These are phyloP conservation scores for Penicillium paradoxum DNA, from an alignment of 495 filamentous ascomycete species.

Conservation along the genomic window DNA sequence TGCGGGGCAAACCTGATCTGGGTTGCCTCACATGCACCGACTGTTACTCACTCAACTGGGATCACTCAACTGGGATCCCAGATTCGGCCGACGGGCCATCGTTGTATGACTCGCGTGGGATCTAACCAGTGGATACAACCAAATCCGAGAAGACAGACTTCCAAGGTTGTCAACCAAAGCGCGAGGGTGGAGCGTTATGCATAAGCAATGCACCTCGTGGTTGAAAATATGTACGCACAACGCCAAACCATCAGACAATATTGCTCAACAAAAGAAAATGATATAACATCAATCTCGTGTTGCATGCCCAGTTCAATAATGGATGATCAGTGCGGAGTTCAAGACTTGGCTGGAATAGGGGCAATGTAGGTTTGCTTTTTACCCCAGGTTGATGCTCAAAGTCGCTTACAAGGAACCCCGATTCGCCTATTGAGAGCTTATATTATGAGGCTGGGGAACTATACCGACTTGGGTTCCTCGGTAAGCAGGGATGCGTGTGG, in stretches of 20 bases:
- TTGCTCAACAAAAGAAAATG: neutral
- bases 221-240: neutral
- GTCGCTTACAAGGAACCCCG: neutral
- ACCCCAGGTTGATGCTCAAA: constrained; percentile 4
- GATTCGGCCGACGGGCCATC: neutral
- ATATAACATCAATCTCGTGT: constrained; percentile 11
- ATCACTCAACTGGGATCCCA: neutral
- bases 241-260: neutral
- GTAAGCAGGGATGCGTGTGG: neutral
- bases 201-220: constrained; percentile 5
- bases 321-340: neutral
- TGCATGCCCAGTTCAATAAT: neutral
- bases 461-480: neutral
- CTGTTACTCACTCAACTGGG: no score
- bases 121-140: neutral
- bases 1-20: neutral
- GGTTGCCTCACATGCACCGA: no score
- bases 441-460: neutral
- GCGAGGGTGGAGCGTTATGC: neutral
- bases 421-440: constrained; percentile 11
- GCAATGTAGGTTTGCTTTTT: constrained; percentile 2
- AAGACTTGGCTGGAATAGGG: constrained; percentile 2
- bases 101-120: neutral
- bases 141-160: neutral
- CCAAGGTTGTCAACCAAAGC: neutral